phyloP scores from a whole-genome alignment of 257 asterid genomes.

The Solanum bukasovii region DNA sequence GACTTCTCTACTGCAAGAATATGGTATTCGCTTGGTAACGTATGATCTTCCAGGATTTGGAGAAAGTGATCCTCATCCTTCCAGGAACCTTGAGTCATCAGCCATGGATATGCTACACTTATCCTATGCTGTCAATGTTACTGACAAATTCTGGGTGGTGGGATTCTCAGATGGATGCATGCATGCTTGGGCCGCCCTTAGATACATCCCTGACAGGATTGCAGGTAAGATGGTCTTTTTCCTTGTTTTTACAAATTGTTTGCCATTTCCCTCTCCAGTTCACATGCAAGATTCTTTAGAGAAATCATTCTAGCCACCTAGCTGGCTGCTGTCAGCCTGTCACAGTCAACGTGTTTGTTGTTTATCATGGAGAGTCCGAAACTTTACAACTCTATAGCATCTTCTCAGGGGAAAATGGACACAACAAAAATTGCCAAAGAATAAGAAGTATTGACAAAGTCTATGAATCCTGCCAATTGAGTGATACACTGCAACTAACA shows the following conservation, averaged over 20 bases:
- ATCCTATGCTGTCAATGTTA: slow-evolving; percentile 63
- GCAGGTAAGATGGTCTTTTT: slow-evolving; percentile 37
- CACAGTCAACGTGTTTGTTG: background rate
- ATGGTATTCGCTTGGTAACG: slow-evolving; percentile 71
- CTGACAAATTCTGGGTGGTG: slow-evolving; percentile 83
- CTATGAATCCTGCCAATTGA: background rate
- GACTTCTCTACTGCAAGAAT: slow-evolving; percentile 55
- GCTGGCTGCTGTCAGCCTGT: background rate
- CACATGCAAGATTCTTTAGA: background rate
- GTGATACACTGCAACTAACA: background rate
- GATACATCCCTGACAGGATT: slow-evolving; percentile 84
- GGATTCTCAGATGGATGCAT: slow-evolving; percentile 70
- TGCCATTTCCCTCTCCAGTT: background rate
- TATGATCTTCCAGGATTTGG: slow-evolving; percentile 97
- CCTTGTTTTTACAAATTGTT: background rate
- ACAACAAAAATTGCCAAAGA: background rate
- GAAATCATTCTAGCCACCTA: background rate
- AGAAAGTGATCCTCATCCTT: slow-evolving; percentile 90
- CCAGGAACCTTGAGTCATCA: slow-evolving; percentile 77
- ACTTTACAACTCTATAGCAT: background rate
- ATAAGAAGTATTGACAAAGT: background rate
- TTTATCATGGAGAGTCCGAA: background rate
- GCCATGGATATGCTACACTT: slow-evolving; percentile 84
- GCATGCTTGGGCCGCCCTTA: slow-evolving; percentile 94
- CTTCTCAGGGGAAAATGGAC: background rate